phyloP scores from a whole-genome alignment of 768 basidiomycete genomes.

The Tulasnella sp. region DNA sequence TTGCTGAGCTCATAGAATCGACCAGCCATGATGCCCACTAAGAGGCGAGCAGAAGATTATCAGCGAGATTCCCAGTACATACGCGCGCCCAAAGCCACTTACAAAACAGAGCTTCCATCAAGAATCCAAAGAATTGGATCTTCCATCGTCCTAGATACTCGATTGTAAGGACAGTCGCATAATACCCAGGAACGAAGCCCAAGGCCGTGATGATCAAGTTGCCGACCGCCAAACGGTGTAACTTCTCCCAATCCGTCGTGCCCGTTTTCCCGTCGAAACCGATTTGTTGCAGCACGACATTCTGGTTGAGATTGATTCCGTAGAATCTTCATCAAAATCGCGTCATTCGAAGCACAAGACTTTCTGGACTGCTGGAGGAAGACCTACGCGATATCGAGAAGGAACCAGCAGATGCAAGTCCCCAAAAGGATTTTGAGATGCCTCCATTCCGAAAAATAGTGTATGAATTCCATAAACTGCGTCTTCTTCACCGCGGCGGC shows the following conservation, averaged over 20 bases:
- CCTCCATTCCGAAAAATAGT: constrained; percentile 70
- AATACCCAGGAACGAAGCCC: constrained; percentile 77
- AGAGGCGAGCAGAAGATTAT: not conserved
- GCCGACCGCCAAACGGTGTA: constrained; percentile 61
- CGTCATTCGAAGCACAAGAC: no score
- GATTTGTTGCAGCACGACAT: constrained; percentile 66
- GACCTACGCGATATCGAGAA: constrained; percentile 69
- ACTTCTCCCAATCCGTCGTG: constrained; percentile 47
- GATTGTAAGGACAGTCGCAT: constrained; percentile 56
- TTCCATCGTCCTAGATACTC: constrained; percentile 65
- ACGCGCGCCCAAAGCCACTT: constrained; percentile 24
- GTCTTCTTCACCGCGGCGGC: not conserved
- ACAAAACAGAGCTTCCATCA: constrained; percentile 60
- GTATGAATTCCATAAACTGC: constrained; percentile 45
- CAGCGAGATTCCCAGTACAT: no score
- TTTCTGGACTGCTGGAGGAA: no score
- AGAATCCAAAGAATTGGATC: constrained; percentile 71
- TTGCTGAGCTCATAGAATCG: constrained; percentile 51
- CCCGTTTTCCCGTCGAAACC: constrained; percentile 54
- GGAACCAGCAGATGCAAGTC: constrained; percentile 63
- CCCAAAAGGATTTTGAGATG: constrained; percentile 61
- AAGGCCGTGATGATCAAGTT: constrained; percentile 64
- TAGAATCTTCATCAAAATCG: no score
- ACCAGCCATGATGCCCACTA: constrained; percentile 65
- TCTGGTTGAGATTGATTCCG: constrained; percentile 39